These are phyloP conservation scores for Rhizophora apiculata DNA, from an alignment of 345 rosid species.

Conservation along the genomic window DNA sequence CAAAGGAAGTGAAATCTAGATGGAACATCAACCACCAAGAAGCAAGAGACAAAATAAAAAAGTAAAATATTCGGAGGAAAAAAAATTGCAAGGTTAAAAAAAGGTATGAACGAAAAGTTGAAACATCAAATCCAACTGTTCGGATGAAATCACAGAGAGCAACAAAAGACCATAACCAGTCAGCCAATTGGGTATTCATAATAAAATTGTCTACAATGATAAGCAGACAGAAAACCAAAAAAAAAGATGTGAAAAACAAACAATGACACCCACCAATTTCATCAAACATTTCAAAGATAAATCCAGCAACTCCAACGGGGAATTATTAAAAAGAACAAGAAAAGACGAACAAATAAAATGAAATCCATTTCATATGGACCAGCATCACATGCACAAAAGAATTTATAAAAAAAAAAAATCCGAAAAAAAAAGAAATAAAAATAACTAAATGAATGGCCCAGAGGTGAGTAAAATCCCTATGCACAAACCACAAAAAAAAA, in stretches of 20 bases:
- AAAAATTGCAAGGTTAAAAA: background rate
- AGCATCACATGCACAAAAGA: constrained; percentile 3
- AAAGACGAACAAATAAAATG: background rate
- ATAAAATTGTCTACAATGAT: background rate
- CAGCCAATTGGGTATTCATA: constrained; percentile 2
- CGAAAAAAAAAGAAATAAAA: background rate
- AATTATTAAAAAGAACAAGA: background rate
- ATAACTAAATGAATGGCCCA: background rate
- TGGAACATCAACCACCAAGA: constrained; percentile 4
- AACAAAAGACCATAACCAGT: background rate
- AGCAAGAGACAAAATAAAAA: background rate
- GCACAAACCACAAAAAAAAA: background rate
- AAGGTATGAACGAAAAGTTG: background rate
- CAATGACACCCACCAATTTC: constrained; percentile 24
- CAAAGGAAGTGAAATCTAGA: background rate
- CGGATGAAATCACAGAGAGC: no score
- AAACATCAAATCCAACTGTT: constrained; percentile 11
- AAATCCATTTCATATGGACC: constrained; percentile 13
- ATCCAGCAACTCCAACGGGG: background rate
- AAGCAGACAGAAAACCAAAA: background rate
- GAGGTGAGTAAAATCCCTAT: background rate
- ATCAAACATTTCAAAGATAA: constrained; percentile 11
- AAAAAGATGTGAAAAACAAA: background rate
- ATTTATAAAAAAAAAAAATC: background rate
- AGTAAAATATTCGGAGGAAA: background rate